phyloP scores from a whole-genome alignment of 495 filamentous ascomycete species.

The Patellaria atrata region DNA sequence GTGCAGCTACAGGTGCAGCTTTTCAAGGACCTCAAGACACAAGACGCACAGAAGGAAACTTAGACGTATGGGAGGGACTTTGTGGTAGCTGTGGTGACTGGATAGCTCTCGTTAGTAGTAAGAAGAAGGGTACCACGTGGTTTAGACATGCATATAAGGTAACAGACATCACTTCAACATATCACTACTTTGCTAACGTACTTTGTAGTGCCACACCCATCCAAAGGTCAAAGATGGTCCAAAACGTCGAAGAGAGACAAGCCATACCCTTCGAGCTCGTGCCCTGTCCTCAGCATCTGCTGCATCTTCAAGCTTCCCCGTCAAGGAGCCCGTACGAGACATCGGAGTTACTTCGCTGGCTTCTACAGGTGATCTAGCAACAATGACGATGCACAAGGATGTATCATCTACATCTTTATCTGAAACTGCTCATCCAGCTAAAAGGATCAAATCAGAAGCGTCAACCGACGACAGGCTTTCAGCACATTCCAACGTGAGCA shows the following conservation, averaged over 20 bases:
- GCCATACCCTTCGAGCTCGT: constrained; percentile 27
- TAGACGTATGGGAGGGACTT: constrained; percentile 67
- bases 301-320: constrained; percentile 13
- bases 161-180: no score
- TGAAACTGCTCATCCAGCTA: neutral
- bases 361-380: no score
- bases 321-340: no score
- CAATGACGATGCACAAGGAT: no score
- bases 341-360: no score
- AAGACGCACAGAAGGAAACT: constrained; percentile 60
- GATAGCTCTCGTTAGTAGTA: constrained; percentile 65
- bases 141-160: constrained; percentile 78
- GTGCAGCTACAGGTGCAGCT: constrained; percentile 55
- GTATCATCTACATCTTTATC: constrained; percentile 2
- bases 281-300: constrained; percentile 19
- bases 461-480: constrained; percentile 1
- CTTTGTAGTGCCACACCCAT: constrained; percentile 54
- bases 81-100: constrained; percentile 66
- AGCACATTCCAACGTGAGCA: constrained; percentile 1
- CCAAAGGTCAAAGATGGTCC: constrained; percentile 59
- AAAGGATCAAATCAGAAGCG: constrained; percentile 4
- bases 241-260: constrained; percentile 53
- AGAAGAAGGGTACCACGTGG: constrained; percentile 79
- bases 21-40: constrained; percentile 61
- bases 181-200: constrained; percentile 16